phyloP scores from a whole-genome alignment of 2,329 filamentous ascomycete species.

The Alternaria dauci region DNA sequence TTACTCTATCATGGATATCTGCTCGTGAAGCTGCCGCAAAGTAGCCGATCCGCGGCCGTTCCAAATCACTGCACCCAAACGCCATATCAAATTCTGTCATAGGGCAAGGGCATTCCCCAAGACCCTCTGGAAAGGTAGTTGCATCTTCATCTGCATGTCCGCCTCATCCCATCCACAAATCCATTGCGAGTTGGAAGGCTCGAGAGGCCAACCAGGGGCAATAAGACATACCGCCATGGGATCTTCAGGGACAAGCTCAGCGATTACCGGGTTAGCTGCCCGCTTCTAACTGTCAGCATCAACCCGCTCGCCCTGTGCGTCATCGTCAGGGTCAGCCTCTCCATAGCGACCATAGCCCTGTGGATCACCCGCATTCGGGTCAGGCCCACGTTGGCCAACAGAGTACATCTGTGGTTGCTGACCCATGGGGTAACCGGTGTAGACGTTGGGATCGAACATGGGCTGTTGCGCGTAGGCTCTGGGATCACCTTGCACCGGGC shows the following conservation, averaged over 20 bases:
- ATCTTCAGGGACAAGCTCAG: neutral
- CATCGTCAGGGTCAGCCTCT: conserved; percentile 51
- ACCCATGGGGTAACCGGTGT: conserved; percentile 79
- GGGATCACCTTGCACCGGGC: conserved; percentile 77
- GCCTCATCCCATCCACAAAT: neutral
- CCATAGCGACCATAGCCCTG: conserved; percentile 50
- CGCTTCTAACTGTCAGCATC: conserved; percentile 44
- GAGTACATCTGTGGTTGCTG: conserved; percentile 70
- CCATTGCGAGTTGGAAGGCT: neutral
- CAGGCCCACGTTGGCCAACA: conserved; percentile 50
- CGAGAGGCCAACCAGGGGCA: too few relatives aligned
- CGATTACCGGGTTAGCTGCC: neutral
- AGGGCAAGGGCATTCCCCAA: neutral
- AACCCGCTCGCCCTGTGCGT: conserved; percentile 52
- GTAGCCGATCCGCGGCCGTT: conserved; percentile 48
- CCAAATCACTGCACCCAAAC: conserved; percentile 38
- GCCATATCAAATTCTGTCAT: conserved; percentile 11
- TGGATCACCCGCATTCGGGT: conserved; percentile 48
- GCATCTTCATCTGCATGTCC: neutral
- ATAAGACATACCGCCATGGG: neutral
- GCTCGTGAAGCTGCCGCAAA: conserved; percentile 34
- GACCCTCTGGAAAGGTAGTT: neutral
- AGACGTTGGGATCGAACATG: conserved; percentile 89
- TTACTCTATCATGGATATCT: conserved; percentile 26
- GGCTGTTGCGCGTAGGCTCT: conserved; percentile 78